These are phyloP conservation scores for Venturiaceae sp. DNA, from an alignment of 2,329 filamentous ascomycete species.

Conservation along the genomic window DNA sequence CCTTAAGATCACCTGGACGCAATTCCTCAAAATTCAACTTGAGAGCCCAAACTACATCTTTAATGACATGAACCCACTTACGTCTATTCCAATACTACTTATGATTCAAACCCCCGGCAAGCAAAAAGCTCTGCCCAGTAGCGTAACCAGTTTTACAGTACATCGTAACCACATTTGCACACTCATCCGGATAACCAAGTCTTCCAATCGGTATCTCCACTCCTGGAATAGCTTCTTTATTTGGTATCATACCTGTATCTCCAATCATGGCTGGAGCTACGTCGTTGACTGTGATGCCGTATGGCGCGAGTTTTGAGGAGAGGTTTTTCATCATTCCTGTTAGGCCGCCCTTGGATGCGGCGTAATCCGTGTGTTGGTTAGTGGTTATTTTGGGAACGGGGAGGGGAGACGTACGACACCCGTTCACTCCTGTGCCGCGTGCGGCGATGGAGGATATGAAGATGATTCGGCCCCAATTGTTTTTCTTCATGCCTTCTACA, in stretches of 20 bases:
- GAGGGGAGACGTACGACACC: constrained; percentile 35
- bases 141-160: constrained; percentile 17
- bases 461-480: constrained; percentile 54
- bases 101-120: constrained; percentile 19
- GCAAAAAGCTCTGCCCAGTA: constrained; percentile 17
- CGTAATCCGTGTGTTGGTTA: constrained; percentile 34
- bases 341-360: constrained; percentile 52
- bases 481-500: constrained; percentile 50
- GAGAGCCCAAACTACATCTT: too few relatives aligned
- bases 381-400: constrained; percentile 11
- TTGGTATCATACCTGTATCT: constrained; percentile 23
- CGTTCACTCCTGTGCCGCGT: constrained; percentile 54
- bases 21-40: too few relatives aligned
- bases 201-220: constrained; percentile 16
- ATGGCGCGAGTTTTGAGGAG: constrained; percentile 46
- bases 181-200: constrained; percentile 15
- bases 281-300: constrained; percentile 57
- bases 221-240: constrained; percentile 12
- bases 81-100: constrained; percentile 10
- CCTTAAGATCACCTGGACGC: too few relatives aligned
- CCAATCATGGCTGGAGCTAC: constrained; percentile 61
- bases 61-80: too few relatives aligned
- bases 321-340: constrained; percentile 58
- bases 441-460: constrained; percentile 56
- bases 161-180: constrained; percentile 18